Evolutionary conservation across 1,139 yeast species (phyloP).

Genomic region (Saccharomyces hybrid): DNA sequence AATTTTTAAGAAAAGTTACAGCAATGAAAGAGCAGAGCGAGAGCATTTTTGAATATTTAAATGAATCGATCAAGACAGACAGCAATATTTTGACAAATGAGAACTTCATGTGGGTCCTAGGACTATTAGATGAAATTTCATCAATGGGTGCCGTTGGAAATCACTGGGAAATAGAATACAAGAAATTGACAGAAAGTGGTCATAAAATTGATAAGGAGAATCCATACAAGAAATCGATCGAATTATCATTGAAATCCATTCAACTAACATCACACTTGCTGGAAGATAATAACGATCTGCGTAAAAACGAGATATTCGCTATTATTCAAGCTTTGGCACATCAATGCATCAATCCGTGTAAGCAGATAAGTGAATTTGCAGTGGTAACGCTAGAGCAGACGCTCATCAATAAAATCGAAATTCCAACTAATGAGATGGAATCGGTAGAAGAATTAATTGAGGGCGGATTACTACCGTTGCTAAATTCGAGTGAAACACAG

Average conservation of each 20-base stretch:
- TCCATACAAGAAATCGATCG: constrained; percentile 47
- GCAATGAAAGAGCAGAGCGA: constrained; percentile 46
- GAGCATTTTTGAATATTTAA: constrained; percentile 44
- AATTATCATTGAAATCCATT: constrained; percentile 55
- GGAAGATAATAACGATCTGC: constrained; percentile 20
- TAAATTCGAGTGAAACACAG: constrained; percentile 52
- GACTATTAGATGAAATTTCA: constrained; percentile 70
- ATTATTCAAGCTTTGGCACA: constrained; percentile 73
- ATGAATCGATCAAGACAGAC: constrained; percentile 36
- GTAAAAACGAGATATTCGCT: constrained; percentile 32
- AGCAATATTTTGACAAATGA: constrained; percentile 37
- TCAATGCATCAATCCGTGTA: constrained; percentile 83
- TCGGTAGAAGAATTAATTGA: constrained; percentile 53
- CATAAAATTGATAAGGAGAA: constrained; percentile 39
- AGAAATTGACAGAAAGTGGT: constrained; percentile 37
- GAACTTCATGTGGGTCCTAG: constrained; percentile 59
- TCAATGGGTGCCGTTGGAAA: constrained; percentile 78
- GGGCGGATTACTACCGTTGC: constrained; percentile 58
- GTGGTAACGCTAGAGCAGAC: constrained; percentile 45
- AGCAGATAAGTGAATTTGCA: constrained; percentile 64
- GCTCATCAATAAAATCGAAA: constrained; percentile 34
- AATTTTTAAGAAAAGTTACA: constrained; percentile 48
- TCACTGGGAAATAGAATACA: constrained; percentile 61
- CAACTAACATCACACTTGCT: constrained; percentile 48
- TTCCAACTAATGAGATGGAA: constrained; percentile 29